Evolutionary conservation across 208 protist species (phyloP).

Genomic region (Zelonia costaricensis): DNA sequence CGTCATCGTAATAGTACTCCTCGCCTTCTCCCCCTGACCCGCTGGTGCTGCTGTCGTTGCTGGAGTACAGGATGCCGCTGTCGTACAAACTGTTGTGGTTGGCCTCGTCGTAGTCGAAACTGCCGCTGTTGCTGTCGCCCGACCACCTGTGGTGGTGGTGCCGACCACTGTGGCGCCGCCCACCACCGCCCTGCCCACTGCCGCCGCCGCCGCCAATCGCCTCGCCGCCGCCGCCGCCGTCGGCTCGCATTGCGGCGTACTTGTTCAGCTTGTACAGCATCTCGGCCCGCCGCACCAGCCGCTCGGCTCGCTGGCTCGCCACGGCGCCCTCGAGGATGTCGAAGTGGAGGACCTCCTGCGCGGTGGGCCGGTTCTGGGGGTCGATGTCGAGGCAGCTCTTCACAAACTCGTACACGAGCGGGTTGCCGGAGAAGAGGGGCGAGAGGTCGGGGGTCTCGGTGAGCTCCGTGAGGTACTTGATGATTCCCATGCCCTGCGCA

Average conservation of each 20-base stretch:
- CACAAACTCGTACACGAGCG: constrained; percentile 78
- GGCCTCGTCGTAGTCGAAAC: constrained; percentile 10
- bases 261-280: constrained; percentile 77
- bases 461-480: constrained; percentile 78
- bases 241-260: constrained; percentile 64
- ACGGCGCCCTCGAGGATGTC: constrained; percentile 69
- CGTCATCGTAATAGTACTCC: constrained; percentile 20
- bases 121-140: too few species aligned
- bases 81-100: constrained; percentile 13
- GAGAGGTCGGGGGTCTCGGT: constrained; percentile 78
- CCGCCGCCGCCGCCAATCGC: background rate
- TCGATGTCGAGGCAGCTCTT: constrained; percentile 75
- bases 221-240: constrained; percentile 10
- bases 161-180: too few species aligned
- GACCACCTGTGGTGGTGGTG: too few species aligned
- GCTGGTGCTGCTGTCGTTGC: background rate
- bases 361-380: constrained; percentile 62
- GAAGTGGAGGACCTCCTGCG: constrained; percentile 73
- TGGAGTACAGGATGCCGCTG: constrained; percentile 12
- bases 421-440: constrained; percentile 64
- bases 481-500: constrained; percentile 82
- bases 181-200: background rate
- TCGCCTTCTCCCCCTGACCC: background rate
- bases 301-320: constrained; percentile 50
- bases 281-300: constrained; percentile 61